Percentiles rank a stretch among this genome's conserved stretches.
phyloP scores from a whole-genome alignment of 139 green algal genomes.

The Tetradesmus lagerheimii region DNA sequence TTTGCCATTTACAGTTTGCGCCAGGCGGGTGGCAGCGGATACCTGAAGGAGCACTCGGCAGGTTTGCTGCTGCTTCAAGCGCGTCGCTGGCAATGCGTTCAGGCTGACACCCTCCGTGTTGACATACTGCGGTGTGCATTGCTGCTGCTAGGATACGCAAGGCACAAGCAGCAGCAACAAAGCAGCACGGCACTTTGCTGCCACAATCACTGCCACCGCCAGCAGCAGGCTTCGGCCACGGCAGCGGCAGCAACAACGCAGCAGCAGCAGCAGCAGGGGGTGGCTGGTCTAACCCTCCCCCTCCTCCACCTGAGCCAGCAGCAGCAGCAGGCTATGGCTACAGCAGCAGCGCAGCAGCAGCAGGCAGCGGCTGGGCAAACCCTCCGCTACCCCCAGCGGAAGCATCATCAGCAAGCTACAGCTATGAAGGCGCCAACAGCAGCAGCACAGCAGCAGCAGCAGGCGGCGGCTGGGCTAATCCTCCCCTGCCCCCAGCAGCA shows the following conservation, averaged over 20 bases:
- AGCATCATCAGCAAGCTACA: not conserved
- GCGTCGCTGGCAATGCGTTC: too few species aligned
- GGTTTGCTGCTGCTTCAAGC: too few species aligned
- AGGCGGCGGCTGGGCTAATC: not conserved
- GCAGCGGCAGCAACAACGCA: too few species aligned
- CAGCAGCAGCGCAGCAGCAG: not conserved
- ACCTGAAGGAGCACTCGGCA: too few species aligned
- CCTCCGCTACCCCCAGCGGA: not conserved
- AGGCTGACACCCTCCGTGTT: too few species aligned
- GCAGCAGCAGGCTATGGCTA: not conserved
- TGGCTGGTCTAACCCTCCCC: too few species aligned
- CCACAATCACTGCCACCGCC: not conserved
- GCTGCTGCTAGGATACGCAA: not conserved
- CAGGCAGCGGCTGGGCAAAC: not conserved
- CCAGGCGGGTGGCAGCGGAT: too few species aligned
- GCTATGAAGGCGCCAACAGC: not conserved
- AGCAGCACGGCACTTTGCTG: not conserved
- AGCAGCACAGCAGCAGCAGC: not conserved
- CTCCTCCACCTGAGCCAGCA: too few species aligned
- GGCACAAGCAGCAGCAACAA: not conserved
- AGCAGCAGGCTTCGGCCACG: too few species aligned
- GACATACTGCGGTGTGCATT: too few species aligned
- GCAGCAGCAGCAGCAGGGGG: too few species aligned
- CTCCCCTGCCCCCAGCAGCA: not conserved
- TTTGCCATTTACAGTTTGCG: too few species aligned